Percentiles rank a stretch among this genome's conserved stretches.
These are phyloP conservation scores for Claviceps cyperi DNA, from an alignment of 2,329 filamentous ascomycete genomes.

Conservation along the genomic window DNA sequence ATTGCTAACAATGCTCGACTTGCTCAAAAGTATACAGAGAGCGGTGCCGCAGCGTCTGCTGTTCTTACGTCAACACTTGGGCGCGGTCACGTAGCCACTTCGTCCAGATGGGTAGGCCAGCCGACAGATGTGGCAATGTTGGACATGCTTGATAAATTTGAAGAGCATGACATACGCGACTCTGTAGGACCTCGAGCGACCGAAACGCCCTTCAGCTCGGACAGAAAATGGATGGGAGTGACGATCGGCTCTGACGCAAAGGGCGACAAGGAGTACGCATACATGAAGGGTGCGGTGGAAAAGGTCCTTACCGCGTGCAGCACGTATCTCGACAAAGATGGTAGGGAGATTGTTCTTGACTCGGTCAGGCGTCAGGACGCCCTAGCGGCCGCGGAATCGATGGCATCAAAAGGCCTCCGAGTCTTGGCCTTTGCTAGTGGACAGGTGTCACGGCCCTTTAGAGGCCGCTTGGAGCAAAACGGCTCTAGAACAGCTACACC, in stretches of 20 bases:
- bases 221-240: conserved; percentile 98
- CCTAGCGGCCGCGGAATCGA: conserved; percentile 62
- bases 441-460: conserved; percentile 34
- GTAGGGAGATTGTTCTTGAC: conserved; percentile 75
- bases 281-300: conserved; percentile 91
- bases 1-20: conserved; percentile 90
- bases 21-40: conserved; percentile 55
- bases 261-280: conserved; percentile 63
- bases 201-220: conserved; percentile 92
- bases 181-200: conserved; percentile 67
- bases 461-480: conserved; percentile 24
- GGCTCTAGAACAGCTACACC: conserved; percentile 38
- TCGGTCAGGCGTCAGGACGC: conserved; percentile 60
- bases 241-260: conserved; percentile 52
- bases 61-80: conserved; percentile 75
- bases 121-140: conserved; percentile 96
- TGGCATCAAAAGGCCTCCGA: conserved; percentile 79
- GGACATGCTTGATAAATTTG: conserved; percentile 79
- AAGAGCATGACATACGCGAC: conserved; percentile 81
- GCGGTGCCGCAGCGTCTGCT: conserved; percentile 52
- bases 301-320: conserved; percentile 76
- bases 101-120: conserved; percentile 90
- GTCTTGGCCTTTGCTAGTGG: conserved; percentile 92
- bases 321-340: conserved; percentile 76
- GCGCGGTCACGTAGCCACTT: conserved; percentile 39